phyloP scores from a whole-genome alignment of 2,329 filamentous ascomycete genomes.

The Fusarium goolgardi region DNA sequence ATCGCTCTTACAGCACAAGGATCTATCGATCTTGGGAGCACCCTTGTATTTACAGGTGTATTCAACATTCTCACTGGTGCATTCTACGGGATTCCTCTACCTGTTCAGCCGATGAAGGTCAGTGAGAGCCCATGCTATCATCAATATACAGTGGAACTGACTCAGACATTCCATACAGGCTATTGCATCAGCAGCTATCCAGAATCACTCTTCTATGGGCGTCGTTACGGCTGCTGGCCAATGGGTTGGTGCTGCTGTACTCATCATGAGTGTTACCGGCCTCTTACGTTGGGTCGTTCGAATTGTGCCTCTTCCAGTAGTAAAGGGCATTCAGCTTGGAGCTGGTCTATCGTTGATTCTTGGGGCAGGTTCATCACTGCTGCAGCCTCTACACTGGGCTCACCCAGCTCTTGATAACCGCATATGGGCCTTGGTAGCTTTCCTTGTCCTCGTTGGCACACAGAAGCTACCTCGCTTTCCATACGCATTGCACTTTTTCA shows the following conservation, averaged over 20 bases:
- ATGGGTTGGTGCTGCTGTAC: conserved; percentile 78
- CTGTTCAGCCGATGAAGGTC: conserved; percentile 87
- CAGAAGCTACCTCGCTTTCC: conserved; percentile 75
- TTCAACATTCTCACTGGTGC: conserved; percentile 87
- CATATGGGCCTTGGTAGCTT: conserved; percentile 79
- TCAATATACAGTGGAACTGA: conserved; percentile 3
- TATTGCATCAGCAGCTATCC: conserved; percentile 90
- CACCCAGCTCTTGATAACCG: conserved; percentile 79
- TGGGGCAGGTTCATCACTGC: conserved; percentile 76
- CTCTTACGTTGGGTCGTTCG: conserved; percentile 78
- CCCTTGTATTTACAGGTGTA: conserved; percentile 87
- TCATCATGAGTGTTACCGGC: conserved; percentile 82
- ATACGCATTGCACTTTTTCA: conserved; percentile 80
- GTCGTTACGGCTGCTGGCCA: conserved; percentile 83
- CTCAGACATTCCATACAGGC: conserved; percentile 62
- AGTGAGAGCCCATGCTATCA: conserved; percentile 1
- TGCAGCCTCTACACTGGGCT: conserved; percentile 76
- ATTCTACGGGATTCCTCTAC: conserved; percentile 87
- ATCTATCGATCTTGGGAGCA: conserved; percentile 84
- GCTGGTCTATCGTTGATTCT: conserved; percentile 87
- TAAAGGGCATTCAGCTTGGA: conserved; percentile 95
- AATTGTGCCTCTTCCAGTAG: conserved; percentile 84
- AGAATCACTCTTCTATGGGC: conserved; percentile 58
- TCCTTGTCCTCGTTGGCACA: conserved; percentile 75
- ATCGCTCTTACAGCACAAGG: conserved; percentile 83